Base-by-base conservation (phyloP, 768 basidiomycete genomes). In the Dictyophora rubrovolvata region DNA sequence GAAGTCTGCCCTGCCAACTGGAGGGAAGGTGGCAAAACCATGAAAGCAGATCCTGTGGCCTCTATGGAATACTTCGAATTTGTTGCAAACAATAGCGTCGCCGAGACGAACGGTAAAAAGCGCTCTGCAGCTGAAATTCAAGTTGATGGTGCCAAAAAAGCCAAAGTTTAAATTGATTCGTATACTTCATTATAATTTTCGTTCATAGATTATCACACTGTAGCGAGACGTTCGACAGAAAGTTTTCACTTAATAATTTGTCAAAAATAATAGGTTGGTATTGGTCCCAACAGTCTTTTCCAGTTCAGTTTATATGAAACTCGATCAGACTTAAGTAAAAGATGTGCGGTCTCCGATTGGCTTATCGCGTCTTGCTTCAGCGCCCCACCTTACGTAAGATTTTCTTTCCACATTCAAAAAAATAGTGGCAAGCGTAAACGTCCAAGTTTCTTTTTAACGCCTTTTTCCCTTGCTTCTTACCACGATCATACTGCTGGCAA, bases 1-100 rank as follows among this genome's bases (percentile, higher is more conserved):
- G 92, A 96, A 70, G 93, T 93, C 20, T 95, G 93, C 77, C 93
- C 93, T 16, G 86, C 84, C 12, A 90, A 89, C 72, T 95, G 93
- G 93, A 83, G 75, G 16, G 85, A 90, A 67, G 88, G 89, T 36
- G 72, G 74, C 60, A 84, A 83, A 74, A 90, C 90, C 48, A 90
- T 92, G 76, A 91, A 90, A 70, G 76, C 87, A 23, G 84, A 90
- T 70, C 86, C 87, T 8, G 75, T 77, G 56, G 83, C 73, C 22
- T 83, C 85, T 60, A 73, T 87, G 46, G 88, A 90, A 63, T 93
- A 90, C 70, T 93, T 93, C 66, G 60, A 70, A 23, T 55, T 65
- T 4, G 67, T 69, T 20, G 64, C 62, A 17, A 69, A 65, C 14
- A 48, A 56, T 18, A 47, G 56, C 23, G n/a, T 35, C 21, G 47